Base-by-base conservation (phyloP, 164 flowering plant genomes). In the Stephania cephalantha region DNA sequence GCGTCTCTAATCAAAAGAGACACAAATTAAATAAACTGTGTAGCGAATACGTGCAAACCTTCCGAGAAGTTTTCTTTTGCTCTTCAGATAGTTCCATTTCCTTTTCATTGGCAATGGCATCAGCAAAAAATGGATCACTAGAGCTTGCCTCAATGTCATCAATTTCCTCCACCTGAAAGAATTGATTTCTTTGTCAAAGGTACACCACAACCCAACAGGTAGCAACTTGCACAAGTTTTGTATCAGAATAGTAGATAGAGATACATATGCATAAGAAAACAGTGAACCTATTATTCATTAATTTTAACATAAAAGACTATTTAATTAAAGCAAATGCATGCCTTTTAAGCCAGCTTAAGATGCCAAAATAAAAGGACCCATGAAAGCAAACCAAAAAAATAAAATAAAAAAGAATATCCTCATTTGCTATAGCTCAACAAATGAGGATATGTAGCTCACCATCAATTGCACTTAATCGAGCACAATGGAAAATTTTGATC, bases 81-180 rank as follows among this genome's bases (percentile, higher is more conserved):
- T 88, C 98, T 80, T 93, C 99, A 66, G 98, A 87, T 74, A 94
- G 97, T 80, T 82, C 86, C 30, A 86, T 72, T 71, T 88, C 97
- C 75, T 79, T 83, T 82, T 95, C 99, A 84, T 89, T 90, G 64
- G 87, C 97, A 71, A 95, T 76, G 42, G 98, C 98, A 85, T 85
- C 94, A 44, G 95, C 94, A 82, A 90, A n/a, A 84, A 93, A 88
- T 58, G 95, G 97, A 80, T 93, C 94, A 70, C 78, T 70, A 42
- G 83, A 81, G 82, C 75, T 74, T 55, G 78, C 87, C 77, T 92
- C 97, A 82, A 92, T 74, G 73, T 94, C 99, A 80, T 88, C 90
- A 79, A 96, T 96, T 86, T 96, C 99, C 83, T 96, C 99, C 74
- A 96, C 97, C 99, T 96, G 86, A 53, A 18, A 71, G 45, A 35